These are phyloP conservation scores for Leucosporidium yakuticum DNA, from an alignment of 768 basidiomycete genomes.

Conservation along the genomic window DNA sequence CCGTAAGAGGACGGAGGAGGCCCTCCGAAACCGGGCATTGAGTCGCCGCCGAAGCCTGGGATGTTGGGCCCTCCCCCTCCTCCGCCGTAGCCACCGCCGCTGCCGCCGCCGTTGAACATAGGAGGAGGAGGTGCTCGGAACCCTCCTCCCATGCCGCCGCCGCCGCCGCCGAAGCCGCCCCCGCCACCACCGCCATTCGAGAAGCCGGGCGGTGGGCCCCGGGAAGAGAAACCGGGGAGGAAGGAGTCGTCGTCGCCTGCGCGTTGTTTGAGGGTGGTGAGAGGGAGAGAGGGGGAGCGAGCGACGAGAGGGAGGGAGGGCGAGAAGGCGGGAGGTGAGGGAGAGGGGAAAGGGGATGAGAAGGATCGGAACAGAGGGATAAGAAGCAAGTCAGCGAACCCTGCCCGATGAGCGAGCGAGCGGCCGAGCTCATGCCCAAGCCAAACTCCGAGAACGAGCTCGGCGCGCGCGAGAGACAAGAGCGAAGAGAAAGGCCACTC, in stretches of 20 bases:
- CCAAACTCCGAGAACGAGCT: constrained; percentile 18
- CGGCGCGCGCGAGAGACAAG: neutral
- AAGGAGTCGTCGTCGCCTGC: neutral
- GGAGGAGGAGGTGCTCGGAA: no score
- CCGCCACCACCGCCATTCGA: neutral
- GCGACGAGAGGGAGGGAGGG: no score
- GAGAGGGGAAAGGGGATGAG: neutral
- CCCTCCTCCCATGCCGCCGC: neutral
- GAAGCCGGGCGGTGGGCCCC: neutral
- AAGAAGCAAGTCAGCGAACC: constrained; percentile 31
- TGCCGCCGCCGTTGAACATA: neutral
- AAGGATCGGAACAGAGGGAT: no score
- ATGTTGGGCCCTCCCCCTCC: neutral
- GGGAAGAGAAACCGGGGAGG: constrained; percentile 1
- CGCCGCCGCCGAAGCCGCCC: neutral
- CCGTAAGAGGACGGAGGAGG: no score
- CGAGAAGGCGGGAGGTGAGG: no score
- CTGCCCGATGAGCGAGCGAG: constrained; percentile 40
- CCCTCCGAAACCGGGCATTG: neutral
- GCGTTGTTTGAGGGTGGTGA: neutral
- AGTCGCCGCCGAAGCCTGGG: neutral
- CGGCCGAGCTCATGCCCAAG: constrained; percentile 43
- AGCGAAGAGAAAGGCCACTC: neutral
- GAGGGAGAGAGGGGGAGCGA: no score
- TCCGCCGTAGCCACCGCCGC: neutral